Evolutionary conservation across 768 basidiomycete species (phyloP), one percentile per base, ranked within the genome.

Genomic region (Amanita pseudoporphyria): DNA sequence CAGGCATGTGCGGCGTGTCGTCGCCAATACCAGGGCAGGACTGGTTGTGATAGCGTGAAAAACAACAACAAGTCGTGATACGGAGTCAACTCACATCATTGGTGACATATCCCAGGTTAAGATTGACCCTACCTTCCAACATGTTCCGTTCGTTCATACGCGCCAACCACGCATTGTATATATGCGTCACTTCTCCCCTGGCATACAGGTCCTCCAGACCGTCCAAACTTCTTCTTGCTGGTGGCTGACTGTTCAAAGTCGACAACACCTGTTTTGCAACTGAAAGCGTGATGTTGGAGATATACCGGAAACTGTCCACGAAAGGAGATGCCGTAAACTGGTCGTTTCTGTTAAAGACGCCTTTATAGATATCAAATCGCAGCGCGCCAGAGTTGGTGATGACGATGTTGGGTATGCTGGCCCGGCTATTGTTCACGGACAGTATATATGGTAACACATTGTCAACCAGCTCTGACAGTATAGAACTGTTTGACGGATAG

Each of bases 341-440:
- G 62, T 92, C 87, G 60, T 90, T 86, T 62, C 79, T 79, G 26
- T 82, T 84, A 66, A 92, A 91, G 2, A 78, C 58, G 1, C 88
- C 88, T 1, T 71, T 56, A 58, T 78, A 81, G 45, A 89, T 62
- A 56, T 84, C 75, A 64, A 79, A 87, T 44, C 86, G 78, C 57
- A 79, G 69, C 9, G 71, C 76, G 9, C 76, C 83, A 1, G 82
- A 75, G 64, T 84, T 81, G 46, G 70, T 65, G 51, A 88, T 76
- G 61, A 84, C 76, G 55, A 87, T 67, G 54, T 73, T 80, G 30
- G 84, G 80, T 42, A 77, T 74, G 2, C 61, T 61, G 4, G 76
- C 72, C 21, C 84, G 77, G 2, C 77, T 68, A 62, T 85, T 85
- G 67, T 85, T 82, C 59, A 78, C 63, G 4, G 74, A 64, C 32